phyloP scores from a whole-genome alignment of 164 flowering plant species.

The Protea cynaroides region DNA sequence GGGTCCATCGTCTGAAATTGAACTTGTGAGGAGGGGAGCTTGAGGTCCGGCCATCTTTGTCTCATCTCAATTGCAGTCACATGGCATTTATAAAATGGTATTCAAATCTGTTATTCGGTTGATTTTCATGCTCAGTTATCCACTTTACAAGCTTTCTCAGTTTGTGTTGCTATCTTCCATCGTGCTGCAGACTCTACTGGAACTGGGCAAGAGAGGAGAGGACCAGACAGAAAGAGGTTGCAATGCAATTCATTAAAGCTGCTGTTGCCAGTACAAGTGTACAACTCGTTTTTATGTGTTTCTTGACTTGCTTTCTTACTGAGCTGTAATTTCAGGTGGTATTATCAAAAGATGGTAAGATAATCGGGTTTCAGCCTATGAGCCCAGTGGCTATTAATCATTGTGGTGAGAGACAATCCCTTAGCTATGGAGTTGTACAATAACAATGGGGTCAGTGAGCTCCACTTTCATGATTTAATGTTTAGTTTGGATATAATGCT shows the following conservation, averaged over 20 bases:
- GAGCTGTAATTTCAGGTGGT: slow-evolving; percentile 45
- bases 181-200: slow-evolving; percentile 39
- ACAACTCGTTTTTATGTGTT: background rate
- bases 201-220: slow-evolving; percentile 22
- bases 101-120: too few species aligned
- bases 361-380: slow-evolving; percentile 78
- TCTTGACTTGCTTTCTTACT: background rate
- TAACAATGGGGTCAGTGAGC: slow-evolving; percentile 59
- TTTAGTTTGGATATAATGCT: slow-evolving; percentile 4
- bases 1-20: too few species aligned
- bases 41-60: too few species aligned
- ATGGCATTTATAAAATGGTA: too few species aligned
- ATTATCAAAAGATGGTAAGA: slow-evolving; percentile 50
- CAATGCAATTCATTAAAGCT: slow-evolving; percentile 53
- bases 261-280: too few species aligned
- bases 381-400: slow-evolving; percentile 70
- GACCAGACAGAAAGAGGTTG: slow-evolving; percentile 24
- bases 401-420: slow-evolving; percentile 82
- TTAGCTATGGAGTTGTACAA: slow-evolving; percentile 63
- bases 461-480: background rate
- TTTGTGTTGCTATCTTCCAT: slow-evolving; percentile 74
- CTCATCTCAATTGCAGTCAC: too few species aligned
- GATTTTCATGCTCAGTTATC: slow-evolving; percentile 86
- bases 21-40: too few species aligned
- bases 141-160: slow-evolving; percentile 81